These are phyloP conservation scores for Delitschia confertaspora DNA, from an alignment of 495 filamentous ascomycete genomes.

Conservation along the genomic window DNA sequence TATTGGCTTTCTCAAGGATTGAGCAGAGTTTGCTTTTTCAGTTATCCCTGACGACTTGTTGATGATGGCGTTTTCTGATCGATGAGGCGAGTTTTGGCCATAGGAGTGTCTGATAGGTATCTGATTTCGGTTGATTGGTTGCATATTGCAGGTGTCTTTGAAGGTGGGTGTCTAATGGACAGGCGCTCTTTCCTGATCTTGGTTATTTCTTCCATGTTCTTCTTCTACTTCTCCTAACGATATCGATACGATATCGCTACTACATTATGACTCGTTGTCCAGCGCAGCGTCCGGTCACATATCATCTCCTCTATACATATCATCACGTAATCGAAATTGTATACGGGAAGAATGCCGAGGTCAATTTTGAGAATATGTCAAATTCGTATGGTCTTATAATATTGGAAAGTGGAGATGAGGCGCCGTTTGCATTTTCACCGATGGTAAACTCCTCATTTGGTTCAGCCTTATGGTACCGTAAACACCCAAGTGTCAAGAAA, in stretches of 20 bases:
- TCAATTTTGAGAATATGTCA: no score
- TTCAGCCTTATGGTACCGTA: no score
- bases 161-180: background rate
- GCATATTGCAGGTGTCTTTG: conserved; percentile 19
- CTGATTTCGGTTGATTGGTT: conserved; percentile 7
- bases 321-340: conserved; percentile 8
- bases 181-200: background rate
- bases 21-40: conserved; percentile 13
- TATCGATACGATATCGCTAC: background rate
- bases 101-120: no score
- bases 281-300: background rate
- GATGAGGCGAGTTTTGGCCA: no score
- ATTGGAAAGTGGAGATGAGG: no score
- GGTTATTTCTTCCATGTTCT: no score
- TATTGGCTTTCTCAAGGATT: conserved; percentile 8
- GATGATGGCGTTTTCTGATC: conserved; percentile 23
- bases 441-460: no score
- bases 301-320: conserved; percentile 1
- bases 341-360: no score
- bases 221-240: conserved; percentile 2
- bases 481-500: no score
- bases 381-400: no score
- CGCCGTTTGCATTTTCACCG: no score
- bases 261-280: no score
- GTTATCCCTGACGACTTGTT: conserved; percentile 11